These are phyloP conservation scores for Vitellaria paradoxa DNA, from an alignment of 179 eudicot species.

Conservation along the genomic window DNA sequence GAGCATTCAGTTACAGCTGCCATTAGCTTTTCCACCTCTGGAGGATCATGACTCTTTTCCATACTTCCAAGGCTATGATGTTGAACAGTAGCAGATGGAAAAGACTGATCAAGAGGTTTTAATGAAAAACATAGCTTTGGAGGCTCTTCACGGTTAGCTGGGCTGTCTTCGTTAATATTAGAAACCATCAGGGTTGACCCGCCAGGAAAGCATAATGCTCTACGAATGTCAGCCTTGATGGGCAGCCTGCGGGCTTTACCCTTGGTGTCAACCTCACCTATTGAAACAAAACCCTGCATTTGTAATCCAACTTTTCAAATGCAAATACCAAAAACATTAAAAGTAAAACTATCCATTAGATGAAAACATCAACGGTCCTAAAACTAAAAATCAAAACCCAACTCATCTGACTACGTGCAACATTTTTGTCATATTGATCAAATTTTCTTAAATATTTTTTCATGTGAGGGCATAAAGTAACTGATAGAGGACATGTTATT, in stretches of 20 bases:
- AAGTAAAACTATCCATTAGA: neutral
- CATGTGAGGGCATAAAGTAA: neutral
- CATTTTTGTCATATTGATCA: neutral
- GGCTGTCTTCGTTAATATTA: slow-evolving; percentile 40
- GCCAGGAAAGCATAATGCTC: slow-evolving; percentile 87
- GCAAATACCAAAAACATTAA: slow-evolving; percentile 1
- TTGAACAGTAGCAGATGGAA: slow-evolving; percentile 22
- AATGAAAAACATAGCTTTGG: slow-evolving; percentile 22
- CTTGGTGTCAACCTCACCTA: slow-evolving; percentile 72
- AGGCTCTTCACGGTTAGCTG: slow-evolving; percentile 20
- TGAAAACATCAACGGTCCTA: neutral
- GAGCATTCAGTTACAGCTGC: slow-evolving; percentile 23
- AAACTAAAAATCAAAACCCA: neutral
- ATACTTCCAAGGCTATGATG: slow-evolving; percentile 29
- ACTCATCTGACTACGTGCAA: neutral
- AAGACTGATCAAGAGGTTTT: slow-evolving; percentile 28
- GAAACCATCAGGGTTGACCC: slow-evolving; percentile 83
- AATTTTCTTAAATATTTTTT: neutral
- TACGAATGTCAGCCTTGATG: slow-evolving; percentile 69
- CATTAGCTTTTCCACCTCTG: slow-evolving; percentile 24
- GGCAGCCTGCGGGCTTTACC: slow-evolving; percentile 80
- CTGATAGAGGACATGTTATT: neutral
- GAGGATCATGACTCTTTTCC: slow-evolving; percentile 21
- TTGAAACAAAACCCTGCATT: slow-evolving; percentile 69
- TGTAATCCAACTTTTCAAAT: slow-evolving; percentile 10